phyloP scores from a whole-genome alignment of 805 yeast genomes.

The Candida ovalis region DNA sequence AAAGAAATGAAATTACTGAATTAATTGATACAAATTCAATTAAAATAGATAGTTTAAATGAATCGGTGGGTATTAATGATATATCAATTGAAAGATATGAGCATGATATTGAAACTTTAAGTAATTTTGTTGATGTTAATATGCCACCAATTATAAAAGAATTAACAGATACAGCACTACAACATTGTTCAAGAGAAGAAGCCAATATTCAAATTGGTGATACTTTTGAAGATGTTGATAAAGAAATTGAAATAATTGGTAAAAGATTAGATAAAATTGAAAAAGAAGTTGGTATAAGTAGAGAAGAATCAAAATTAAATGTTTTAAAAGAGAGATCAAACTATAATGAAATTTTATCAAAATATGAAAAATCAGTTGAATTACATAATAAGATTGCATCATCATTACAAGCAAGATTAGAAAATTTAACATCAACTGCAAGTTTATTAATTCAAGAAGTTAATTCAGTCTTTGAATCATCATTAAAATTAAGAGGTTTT shows the following conservation, averaged over 20 bases:
- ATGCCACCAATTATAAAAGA: constrained; percentile 28
- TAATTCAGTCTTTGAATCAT: constrained; percentile 52
- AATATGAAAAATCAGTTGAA: constrained; percentile 32
- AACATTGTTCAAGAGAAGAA: constrained; percentile 46
- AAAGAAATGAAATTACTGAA: constrained; percentile 4
- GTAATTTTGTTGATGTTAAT: constrained; percentile 23
- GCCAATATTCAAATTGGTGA: constrained; percentile 38
- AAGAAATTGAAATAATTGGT: constrained; percentile 45
- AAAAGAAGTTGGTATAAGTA: constrained; percentile 47
- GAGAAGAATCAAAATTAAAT: constrained; percentile 50
- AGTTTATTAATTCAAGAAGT: constrained; percentile 44
- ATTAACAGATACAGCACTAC: constrained; percentile 29
- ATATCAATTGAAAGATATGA: constrained; percentile 20
- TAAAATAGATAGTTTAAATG: constrained; percentile 16
- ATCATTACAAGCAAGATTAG: constrained; percentile 41
- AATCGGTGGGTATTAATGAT: constrained; percentile 9
- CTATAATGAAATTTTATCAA: constrained; percentile 39
- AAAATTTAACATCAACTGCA: constrained; percentile 38
- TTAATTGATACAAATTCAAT: too few species aligned
- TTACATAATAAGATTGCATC: constrained; percentile 27
- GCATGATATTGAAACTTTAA: constrained; percentile 22
- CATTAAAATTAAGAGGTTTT: constrained; percentile 65
- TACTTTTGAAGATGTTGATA: constrained; percentile 44
- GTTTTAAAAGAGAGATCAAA: constrained; percentile 41
- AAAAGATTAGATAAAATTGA: constrained; percentile 50